Evolutionary conservation across 169 alveolate species (phyloP).

Genomic region (Amoebophrya sp.): DNA sequence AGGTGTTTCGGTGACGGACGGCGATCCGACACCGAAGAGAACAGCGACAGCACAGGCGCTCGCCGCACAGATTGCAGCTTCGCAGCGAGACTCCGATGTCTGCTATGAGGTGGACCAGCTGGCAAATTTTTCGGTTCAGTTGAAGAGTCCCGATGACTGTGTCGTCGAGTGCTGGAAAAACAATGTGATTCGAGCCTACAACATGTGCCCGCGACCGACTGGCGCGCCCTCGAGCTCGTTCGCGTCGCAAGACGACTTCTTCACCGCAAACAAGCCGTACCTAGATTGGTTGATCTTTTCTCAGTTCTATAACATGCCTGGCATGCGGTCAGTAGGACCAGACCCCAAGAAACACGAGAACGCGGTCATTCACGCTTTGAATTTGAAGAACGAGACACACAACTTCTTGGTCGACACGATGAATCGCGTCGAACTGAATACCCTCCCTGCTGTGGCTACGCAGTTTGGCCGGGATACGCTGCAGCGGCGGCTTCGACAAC

Average conservation of each 20-base stretch:
- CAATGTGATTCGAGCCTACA: background rate
- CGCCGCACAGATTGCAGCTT: too few relatives aligned
- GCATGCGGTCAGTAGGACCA: too few relatives aligned
- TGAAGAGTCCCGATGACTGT: background rate
- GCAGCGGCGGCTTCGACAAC: too few relatives aligned
- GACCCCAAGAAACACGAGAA: too few relatives aligned
- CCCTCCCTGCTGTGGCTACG: too few relatives aligned
- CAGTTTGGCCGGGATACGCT: too few relatives aligned
- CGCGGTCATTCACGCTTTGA: background rate
- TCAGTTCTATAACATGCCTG: background rate
- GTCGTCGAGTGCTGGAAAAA: constrained; percentile 19
- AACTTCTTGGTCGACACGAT: background rate
- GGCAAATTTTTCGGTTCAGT: background rate
- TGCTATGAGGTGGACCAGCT: background rate
- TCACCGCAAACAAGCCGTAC: background rate
- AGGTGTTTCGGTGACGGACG: too few relatives aligned
- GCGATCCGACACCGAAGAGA: too few relatives aligned
- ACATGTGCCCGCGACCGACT: background rate
- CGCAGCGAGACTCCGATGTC: too few relatives aligned
- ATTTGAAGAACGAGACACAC: background rate
- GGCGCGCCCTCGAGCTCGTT: too few relatives aligned
- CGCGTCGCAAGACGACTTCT: background rate
- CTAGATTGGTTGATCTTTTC: background rate
- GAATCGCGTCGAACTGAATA: background rate
- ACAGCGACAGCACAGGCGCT: too few relatives aligned